phyloP scores from a whole-genome alignment of 2,329 filamentous ascomycete species.

The Talaromyces sp. region DNA sequence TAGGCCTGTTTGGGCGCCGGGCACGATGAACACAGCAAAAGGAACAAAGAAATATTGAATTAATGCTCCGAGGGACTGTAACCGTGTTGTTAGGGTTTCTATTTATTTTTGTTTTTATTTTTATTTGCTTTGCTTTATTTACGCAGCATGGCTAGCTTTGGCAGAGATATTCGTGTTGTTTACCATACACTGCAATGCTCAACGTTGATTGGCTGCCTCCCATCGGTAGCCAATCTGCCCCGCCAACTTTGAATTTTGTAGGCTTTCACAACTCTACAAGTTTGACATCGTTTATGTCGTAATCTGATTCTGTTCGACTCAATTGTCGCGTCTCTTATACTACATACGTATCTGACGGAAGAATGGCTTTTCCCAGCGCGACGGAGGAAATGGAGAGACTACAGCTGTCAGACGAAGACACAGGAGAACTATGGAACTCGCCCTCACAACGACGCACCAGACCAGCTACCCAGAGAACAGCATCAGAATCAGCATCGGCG shows the following conservation, averaged over 20 bases:
- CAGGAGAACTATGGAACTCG: constrained; percentile 56
- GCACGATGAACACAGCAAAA: neutral
- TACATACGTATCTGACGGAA: neutral
- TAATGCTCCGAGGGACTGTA: neutral
- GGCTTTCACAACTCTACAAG: neutral
- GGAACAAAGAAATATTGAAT: neutral
- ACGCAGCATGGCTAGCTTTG: neutral
- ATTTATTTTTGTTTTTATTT: neutral
- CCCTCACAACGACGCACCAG: constrained; percentile 42
- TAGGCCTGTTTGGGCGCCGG: neutral
- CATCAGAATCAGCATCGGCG: constrained; percentile 34
- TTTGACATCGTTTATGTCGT: neutral
- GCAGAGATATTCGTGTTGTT: neutral
- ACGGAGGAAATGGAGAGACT: constrained; percentile 49
- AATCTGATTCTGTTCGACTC: neutral
- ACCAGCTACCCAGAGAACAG: constrained; percentile 25
- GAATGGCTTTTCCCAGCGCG: constrained; percentile 32
- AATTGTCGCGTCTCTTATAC: neutral
- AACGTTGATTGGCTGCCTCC: neutral
- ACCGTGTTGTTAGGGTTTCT: neutral
- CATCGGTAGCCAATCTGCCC: neutral
- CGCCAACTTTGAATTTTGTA: neutral
- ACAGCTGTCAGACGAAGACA: constrained; percentile 51
- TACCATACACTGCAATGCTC: neutral
- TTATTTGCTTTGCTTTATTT: neutral